Evolutionary conservation across 495 filamentous ascomycete species (phyloP), one percentile per base, ranked within the genome.

Genomic region (Jackrogersella minutella): DNA sequence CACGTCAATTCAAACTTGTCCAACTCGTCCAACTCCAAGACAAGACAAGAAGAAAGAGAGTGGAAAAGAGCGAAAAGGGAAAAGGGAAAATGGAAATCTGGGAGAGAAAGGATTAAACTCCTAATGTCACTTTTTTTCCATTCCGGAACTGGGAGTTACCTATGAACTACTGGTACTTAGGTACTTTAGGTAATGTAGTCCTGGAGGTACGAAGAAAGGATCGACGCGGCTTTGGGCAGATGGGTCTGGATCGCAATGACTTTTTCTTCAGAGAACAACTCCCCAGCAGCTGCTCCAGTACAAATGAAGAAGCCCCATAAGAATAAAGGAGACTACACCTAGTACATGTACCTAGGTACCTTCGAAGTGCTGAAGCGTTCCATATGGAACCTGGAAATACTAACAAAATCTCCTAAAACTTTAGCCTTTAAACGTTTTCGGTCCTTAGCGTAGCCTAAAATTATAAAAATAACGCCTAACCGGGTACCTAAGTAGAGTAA

Each of bases 271-370:
- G n/a, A 36, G 21, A 51, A 52, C 16, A 22, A 14, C 22, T 24
- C n/a, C n/a, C n/a, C n/a, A n/a, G n/a, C n/a, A n/a, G n/a, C n/a
- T n/a, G n/a, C n/a, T n/a, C n/a, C n/a, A n/a, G n/a, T n/a, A n/a
- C n/a, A n/a, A n/a, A n/a, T n/a, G n/a, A n/a, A 52, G n/a, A 14
- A 39, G 30, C 47, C 16, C 64, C 58, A 47, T 34, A 53, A 68
- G 63, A 63, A 68, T 53, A 68, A 68, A 68, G 64, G 64, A 68
- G 64, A 61, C n/a, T n/a, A n/a, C n/a, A n/a, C n/a, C n/a, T n/a
- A n/a, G n/a, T n/a, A n/a, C n/a, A n/a, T n/a, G n/a, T n/a, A n/a
- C n/a, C n/a, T n/a, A n/a, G n/a, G n/a, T n/a, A n/a, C n/a, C n/a
- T n/a, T n/a, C n/a, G n/a, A n/a, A n/a, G n/a, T n/a, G n/a, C n/a